Evolutionary conservation across 352 stramenopile genomes (phyloP), one percentile per base, ranked within the genome.

Genomic region (Phytophthora quininea): DNA sequence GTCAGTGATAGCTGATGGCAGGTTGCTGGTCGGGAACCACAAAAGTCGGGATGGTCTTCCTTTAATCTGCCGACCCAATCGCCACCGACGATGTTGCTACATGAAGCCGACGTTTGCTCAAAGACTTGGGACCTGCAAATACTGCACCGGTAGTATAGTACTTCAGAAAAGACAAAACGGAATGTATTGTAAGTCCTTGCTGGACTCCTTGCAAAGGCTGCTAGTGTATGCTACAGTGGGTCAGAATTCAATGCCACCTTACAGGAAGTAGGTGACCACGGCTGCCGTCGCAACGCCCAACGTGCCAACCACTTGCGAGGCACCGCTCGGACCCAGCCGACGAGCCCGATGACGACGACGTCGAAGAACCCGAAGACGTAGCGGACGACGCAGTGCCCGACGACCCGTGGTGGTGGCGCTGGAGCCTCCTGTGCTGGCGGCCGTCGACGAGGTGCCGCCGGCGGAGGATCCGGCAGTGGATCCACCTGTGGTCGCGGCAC

Each of bases 21-120:
- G 75, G 71, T 29, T 76, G 8, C 45, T n/a, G 3, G 56, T 79
- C 3, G 72, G 50, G 27, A 75, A 69, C 73, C 73, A 79, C 77
- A 43, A 27, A 81, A 81, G 27, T 79, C 73, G 1, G 70, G 62
- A 47, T 81, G 70, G 40, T 76, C 61, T 7, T 71, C 51, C 24
- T 69, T 64, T 6, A 62, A 74, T 7, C 60, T 40, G 24, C 62
- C 65, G 24, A 79, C 60, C 70, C 73, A 79, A 24, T 79, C 73
- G 9, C 73, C 73, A 46, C 73, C 73, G 40, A 81, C 67, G 54
- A 81, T 78, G 43, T 76, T 71, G 52, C 74, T 50, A 24, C 19
- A 24, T 24, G 19, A 24, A 24, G 19, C 19, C 19, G 19, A 24
- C 19, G 19, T 24, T 24, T 24, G 19, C 19, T 24, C 19, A 24